These are phyloP conservation scores for Heliamphora exappendiculata DNA, from an alignment of 148 eudicot species.

Conservation along the genomic window DNA sequence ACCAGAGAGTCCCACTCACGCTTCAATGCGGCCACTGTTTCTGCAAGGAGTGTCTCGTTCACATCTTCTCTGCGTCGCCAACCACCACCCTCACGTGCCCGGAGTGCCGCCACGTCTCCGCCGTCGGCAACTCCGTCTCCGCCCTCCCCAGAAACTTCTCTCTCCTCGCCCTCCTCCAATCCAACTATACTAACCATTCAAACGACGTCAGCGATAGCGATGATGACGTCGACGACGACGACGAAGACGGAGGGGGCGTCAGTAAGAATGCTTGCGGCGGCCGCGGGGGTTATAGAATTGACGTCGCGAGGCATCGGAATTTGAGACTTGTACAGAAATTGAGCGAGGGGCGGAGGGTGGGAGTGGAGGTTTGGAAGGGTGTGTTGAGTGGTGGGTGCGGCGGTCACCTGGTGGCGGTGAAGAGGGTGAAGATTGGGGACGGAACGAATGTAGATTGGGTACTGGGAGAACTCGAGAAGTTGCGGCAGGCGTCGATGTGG, in stretches of 20 bases:
- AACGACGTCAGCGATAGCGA: slow-evolving; percentile 19
- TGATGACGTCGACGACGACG: slow-evolving; percentile 23
- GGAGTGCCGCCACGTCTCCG: slow-evolving; percentile 72
- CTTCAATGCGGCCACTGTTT: slow-evolving; percentile 92
- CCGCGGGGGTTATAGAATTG: slow-evolving; percentile 19
- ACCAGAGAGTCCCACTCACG: slow-evolving; percentile 53
- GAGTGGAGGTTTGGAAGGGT: slow-evolving; percentile 66
- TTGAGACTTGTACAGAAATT: slow-evolving; percentile 45
- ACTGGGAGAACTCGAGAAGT: slow-evolving; percentile 52
- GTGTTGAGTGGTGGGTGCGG: slow-evolving; percentile 23
- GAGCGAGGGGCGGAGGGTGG: slow-evolving; percentile 49
- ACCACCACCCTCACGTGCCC: slow-evolving; percentile 66
- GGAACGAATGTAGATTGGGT: slow-evolving; percentile 70
- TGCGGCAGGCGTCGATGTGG: slow-evolving; percentile 69
- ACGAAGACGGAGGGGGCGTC: slow-evolving; percentile 20
- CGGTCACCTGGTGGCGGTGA: slow-evolving; percentile 64
- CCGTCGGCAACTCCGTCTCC: slow-evolving; percentile 76
- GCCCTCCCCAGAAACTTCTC: slow-evolving; percentile 71
- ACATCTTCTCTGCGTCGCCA: slow-evolving; percentile 50
- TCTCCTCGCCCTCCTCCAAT: slow-evolving; percentile 31
- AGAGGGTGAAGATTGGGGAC: slow-evolving; percentile 60
- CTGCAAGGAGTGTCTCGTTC: slow-evolving; percentile 68
- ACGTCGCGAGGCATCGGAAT: slow-evolving; percentile 45
- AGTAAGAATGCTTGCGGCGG: slow-evolving; percentile 12
- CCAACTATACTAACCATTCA: neutral